Base-by-base conservation (phyloP, 345 rosid genomes). In the Anastatica hierochuntica region DNA sequence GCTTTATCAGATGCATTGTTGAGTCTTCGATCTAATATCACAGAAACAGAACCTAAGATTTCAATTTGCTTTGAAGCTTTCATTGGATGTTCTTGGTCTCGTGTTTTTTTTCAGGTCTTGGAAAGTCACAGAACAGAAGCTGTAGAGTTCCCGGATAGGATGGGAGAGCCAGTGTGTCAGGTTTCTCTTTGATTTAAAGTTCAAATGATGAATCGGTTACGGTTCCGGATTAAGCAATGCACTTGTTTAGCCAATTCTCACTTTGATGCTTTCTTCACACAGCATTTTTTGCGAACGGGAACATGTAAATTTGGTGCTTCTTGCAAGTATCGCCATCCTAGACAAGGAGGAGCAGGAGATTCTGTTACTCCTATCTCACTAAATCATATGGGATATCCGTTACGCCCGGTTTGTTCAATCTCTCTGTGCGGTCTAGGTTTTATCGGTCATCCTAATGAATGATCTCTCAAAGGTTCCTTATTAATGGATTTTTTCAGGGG, bases 241-340 rank as follows among this genome's bases (percentile, higher is more conserved):
- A 31, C 5, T 49, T 39, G 27, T 49, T 19, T 50, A 58, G 49
- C 13, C 33, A 19, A 30, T 23, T 52, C 43, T 51, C 27, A 51
- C 21, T 10, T 4, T 50, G 16, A 40, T 31, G 49, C 45, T 19
- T 38, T 6, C 20, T 41, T 49, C 36, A 24, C 72, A 60, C 88
- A 92, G 98, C 83, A 81, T 67, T 92, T 67, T 57, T 69, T 85
- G 94, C 68, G 83, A 75, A 88, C 88, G 1, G 98, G 95, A 46
- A 76, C 81, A 7, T 92, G 98, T 61, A 92, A 83, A 71, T 92
- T 85, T 56, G 98, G 97, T 57, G 79, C 83, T 56, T 83, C 97
- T 43, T 92, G 98, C 71, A 92, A 88, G 73, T 88, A 78, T 72
- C 83, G 85, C 65, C 98, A 92, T 66, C 97, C 97, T 12, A 81